Base-by-base conservation (phyloP, 768 basidiomycete species). In the Boletus sp. region DNA sequence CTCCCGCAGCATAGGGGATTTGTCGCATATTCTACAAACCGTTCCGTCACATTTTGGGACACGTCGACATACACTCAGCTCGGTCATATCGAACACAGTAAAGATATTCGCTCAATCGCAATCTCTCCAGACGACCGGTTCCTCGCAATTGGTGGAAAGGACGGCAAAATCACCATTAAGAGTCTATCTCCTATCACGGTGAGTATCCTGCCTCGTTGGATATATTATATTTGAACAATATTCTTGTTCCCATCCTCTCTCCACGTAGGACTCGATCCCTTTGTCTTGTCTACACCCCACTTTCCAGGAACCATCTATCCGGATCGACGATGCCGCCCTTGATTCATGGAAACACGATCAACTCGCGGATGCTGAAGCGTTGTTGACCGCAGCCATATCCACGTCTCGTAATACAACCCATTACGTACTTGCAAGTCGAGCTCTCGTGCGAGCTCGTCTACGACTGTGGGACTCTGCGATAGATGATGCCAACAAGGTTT, bases 401-500 rank as follows among this genome's bases (percentile, higher is more conserved):
- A 2, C 0, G 17, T 39, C 56, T 11, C 18, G 12, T 12, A 7
- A 30, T n/a, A 1, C 14, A 8, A 24, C 12, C 17, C 46, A 48
- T 35, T 30, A 53, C 33, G 41, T 17, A 3, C 32, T 63, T 10
- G 56, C 60, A 5, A 41, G 36, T 18, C 28, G 54, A 45, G 50
- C 59, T 0, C 47, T 63, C 24, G n/a, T 62, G 2, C 18, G 42
- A 2, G n/a, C 56, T 11, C 62, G 40, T 6, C 35, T 62, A 15
- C 2, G 15, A n/a, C n/a, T 41, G 3, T 58, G 56, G 62, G 48
- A 53, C 6, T 20, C 0, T 14, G 62, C 62, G 0, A 37, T 55
- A 7, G 3, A 3, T 0, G 54, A 63, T 18, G 62, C 60, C 1
- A 28, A 59, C 17, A 7, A 48, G 46, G 63, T 63, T 6, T 28